phyloP scores from a whole-genome alignment of 305 asterid species.

The Stenogyne calaminthoides region DNA sequence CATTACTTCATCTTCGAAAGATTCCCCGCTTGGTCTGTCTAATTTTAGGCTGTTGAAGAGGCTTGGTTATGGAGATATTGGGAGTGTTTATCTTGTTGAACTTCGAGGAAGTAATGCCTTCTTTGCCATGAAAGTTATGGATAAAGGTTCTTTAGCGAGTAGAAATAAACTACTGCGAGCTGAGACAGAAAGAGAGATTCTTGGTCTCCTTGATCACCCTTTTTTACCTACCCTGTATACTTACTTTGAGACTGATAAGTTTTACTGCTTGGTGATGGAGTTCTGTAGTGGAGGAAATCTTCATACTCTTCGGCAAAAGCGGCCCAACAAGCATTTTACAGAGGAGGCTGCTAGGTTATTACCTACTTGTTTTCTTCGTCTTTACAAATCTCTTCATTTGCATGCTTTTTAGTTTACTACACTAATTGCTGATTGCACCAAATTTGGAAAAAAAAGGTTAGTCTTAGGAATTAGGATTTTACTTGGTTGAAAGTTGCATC shows the following conservation, averaged over 20 bases:
- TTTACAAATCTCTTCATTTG: conserved; percentile 13
- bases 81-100: conserved; percentile 92
- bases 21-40: conserved; percentile 63
- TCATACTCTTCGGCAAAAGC: conserved; percentile 86
- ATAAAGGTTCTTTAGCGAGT: conserved; percentile 85
- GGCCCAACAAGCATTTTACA: conserved; percentile 78
- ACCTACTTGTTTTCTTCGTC: not conserved
- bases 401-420: not conserved
- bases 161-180: conserved; percentile 85
- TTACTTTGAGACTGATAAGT: conserved; percentile 86
- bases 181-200: conserved; percentile 89
- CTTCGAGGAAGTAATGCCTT: conserved; percentile 66
- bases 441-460: not conserved
- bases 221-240: conserved; percentile 86
- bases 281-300: conserved; percentile 97
- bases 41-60: conserved; percentile 80
- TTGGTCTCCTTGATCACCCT: conserved; percentile 88
- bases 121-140: conserved; percentile 98
- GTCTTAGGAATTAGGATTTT: not conserved
- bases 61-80: conserved; percentile 92
- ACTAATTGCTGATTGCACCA: not conserved
- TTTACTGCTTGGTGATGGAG: conserved; percentile 92
- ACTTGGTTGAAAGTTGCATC: not conserved
- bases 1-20: conserved; percentile 56
- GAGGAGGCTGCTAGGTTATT: conserved; percentile 84